Base-by-base conservation (phyloP, 768 basidiomycete species). In the Hericium erinaceus region DNA sequence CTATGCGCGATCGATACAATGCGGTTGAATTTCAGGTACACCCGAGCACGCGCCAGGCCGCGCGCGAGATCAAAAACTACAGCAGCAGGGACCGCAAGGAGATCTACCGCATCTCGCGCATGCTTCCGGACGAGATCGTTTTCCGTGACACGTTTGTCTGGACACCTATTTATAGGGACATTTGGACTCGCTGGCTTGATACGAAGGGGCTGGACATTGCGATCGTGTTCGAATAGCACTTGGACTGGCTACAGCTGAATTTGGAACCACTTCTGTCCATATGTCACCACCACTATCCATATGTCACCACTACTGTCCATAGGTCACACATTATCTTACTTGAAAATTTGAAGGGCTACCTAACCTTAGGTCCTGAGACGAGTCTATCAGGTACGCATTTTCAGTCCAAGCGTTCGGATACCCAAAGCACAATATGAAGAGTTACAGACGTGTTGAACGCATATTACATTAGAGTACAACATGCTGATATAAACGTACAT, bases 141-240 rank as follows among this genome's bases (percentile, higher is more conserved):
- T 75, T 77, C 58, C 59, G 64, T 24, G 18, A n/a, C 0, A 49
- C 55, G 39, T 52, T 44, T 20, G 39, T 26, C 7, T 68, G 58
- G 53, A 66, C 65, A 9, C 64, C 64, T 5, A 68, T 60, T 28
- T 78, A 75, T 57, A 65, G 61, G 2, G 59, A 61, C 18, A 69
- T 76, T 56, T 78, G 77, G 77, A 61, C 63, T 54, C 52, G 54
- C 20, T 78, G 76, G 76, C 61, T 76, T 33, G 60, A 64, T 20
- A 68, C 59, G 26, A 77, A 70, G 56, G 70, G 68, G 7, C 61
- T 67, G 2, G 69, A 74, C 60, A 39, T 72, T 4, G 69, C 66
- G 18, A 67, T 75, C 52, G 66, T 74, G 48, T 75, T 75, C 37
- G 66, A 67, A 48, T 70, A 20, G 11, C 44, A 41, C 44, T 20